phyloP scores from a whole-genome alignment of 2,329 filamentous ascomycete genomes.

The Onygenales sp. region DNA sequence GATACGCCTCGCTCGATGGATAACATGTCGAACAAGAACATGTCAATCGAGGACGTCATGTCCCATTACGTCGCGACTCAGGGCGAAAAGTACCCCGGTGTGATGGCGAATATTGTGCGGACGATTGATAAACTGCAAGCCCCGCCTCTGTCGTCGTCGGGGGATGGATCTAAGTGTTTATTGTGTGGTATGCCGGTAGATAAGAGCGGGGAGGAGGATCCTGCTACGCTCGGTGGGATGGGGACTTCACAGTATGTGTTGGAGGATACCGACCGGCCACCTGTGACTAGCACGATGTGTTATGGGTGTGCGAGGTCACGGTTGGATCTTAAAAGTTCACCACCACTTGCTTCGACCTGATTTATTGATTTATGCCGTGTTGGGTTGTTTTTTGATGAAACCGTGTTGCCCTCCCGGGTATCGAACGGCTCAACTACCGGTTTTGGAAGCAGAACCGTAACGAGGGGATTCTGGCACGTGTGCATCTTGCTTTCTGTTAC shows the following conservation, averaged over 20 bases:
- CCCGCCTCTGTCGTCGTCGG: constrained; percentile 15
- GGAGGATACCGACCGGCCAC: neutral
- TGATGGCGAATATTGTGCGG: constrained; percentile 90
- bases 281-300: constrained; percentile 16
- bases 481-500: too few species aligned
- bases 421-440: too few species aligned
- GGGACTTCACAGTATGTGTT: neutral
- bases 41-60: constrained; percentile 89
- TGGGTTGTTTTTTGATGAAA: too few species aligned
- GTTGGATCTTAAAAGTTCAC: constrained; percentile 13
- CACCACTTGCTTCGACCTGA: neutral
- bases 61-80: constrained; percentile 77
- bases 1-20: constrained; percentile 26
- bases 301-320: constrained; percentile 37
- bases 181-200: constrained; percentile 62
- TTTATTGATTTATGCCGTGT: neutral
- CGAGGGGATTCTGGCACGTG: too few species aligned
- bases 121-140: constrained; percentile 72
- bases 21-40: constrained; percentile 39
- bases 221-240: constrained; percentile 43
- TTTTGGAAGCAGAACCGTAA: too few species aligned
- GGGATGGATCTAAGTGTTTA: constrained; percentile 41
- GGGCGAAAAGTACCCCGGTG: constrained; percentile 75
- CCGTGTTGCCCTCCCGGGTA: too few species aligned
- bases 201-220: constrained; percentile 44